Evolutionary conservation across 306 rosid genomes (phyloP), one percentile per base, ranked within the genome.

Genomic region (Rosa persica): DNA sequence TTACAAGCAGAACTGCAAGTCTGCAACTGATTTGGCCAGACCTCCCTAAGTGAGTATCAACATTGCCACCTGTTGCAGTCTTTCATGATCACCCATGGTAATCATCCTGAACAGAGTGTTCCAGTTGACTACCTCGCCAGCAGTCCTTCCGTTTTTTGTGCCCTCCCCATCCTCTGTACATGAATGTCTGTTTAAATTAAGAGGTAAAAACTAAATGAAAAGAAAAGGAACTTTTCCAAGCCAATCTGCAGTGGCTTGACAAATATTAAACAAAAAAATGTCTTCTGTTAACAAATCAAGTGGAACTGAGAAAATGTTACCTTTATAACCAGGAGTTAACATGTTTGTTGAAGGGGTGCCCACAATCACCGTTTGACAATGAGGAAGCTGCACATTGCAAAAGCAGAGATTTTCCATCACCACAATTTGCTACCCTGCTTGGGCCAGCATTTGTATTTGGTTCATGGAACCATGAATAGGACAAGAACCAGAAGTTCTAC

Each of bases 341-440:
- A n/a, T 8, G 42, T 52, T 20, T 25, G 13, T 23, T 13, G 30
- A 6, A 16, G 4, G 23, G 40, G 67, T 8, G 30, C 68, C 40
- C 39, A 39, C 40, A 57, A 74, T 74, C 52, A 55, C 54, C 27
- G 67, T 22, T 39, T 23, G n/a, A 55, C 16, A 54, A 74, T 55
- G 77, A 40, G 40, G 40, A 55, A 57, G 77, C 39, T 40, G 40
- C 42, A 2, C 16, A 22, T 58, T 40, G 54, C 25, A 22, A 55
- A 73, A 57, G 52, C 23, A 5, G 8, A 22, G 17, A 7, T 74
- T 55, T 74, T 57, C 67, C 54, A n/a, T 5, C 47, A 40, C 25
- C 39, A 74, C 52, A 55, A 74, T 40, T 74, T 4, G 52, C 40
- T 8, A 73, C 42, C 84, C 74, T 78, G 77, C 57, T 70, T 60